phyloP scores from a whole-genome alignment of 2,329 filamentous ascomycete species.

The Mycogone perniciosa region DNA sequence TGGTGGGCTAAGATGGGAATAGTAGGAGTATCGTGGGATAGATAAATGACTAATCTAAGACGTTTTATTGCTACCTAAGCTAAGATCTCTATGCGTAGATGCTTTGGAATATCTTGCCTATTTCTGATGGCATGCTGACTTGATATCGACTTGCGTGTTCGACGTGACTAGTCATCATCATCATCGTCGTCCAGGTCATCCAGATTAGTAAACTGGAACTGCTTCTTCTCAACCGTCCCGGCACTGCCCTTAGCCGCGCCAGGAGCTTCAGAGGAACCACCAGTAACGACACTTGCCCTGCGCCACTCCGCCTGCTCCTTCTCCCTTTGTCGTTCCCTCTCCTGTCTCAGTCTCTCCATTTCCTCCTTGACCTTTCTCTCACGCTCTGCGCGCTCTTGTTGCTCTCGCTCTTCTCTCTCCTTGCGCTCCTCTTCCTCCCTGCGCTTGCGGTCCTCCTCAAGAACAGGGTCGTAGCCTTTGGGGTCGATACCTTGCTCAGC shows the following conservation, averaged over 20 bases:
- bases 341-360: slow-evolving; percentile 32
- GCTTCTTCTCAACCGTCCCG: slow-evolving; percentile 37
- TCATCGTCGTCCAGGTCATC: slow-evolving; percentile 48
- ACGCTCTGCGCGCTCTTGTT: slow-evolving; percentile 39
- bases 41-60: slow-evolving; percentile 6
- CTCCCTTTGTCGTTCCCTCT: slow-evolving; percentile 38
- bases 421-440: slow-evolving; percentile 45
- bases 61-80: neutral
- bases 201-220: slow-evolving; percentile 51
- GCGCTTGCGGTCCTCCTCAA: slow-evolving; percentile 45
- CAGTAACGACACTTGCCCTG: slow-evolving; percentile 29
- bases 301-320: slow-evolving; percentile 38
- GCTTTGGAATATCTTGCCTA: neutral
- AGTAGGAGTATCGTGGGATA: slow-evolving; percentile 7
- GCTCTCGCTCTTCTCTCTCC: slow-evolving; percentile 41
- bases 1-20: neutral
- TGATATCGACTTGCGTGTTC: neutral
- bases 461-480: slow-evolving; percentile 50
- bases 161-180: slow-evolving; percentile 26
- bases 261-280: slow-evolving; percentile 18
- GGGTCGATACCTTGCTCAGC: slow-evolving; percentile 57
- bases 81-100: too few species aligned
- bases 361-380: slow-evolving; percentile 37
- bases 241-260: slow-evolving; percentile 21
- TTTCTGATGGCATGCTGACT: neutral